Evolutionary conservation across 1,139 yeast species (phyloP).

Genomic region (Debaryomycetaceae sp.): DNA sequence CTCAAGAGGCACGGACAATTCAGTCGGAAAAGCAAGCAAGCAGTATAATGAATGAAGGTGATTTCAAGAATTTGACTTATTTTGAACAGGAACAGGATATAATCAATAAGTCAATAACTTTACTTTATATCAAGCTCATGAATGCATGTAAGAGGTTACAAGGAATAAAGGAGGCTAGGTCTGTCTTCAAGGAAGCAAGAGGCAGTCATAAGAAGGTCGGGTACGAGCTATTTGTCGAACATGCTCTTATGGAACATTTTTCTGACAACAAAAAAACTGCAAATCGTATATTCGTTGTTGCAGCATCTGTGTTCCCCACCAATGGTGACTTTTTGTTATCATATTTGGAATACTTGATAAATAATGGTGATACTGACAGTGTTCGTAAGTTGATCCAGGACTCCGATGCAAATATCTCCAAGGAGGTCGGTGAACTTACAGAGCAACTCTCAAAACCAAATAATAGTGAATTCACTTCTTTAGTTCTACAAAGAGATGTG

Average conservation of each 20-base stretch:
- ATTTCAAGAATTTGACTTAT: slow-evolving; percentile 22
- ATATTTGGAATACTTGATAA: slow-evolving; percentile 71
- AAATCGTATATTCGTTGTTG: slow-evolving; percentile 74
- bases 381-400: slow-evolving; percentile 36
- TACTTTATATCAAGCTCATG: slow-evolving; percentile 56
- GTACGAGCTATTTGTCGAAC: slow-evolving; percentile 74
- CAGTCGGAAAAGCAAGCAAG: slow-evolving; percentile 7
- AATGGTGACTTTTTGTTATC: slow-evolving; percentile 63
- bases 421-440: slow-evolving; percentile 26
- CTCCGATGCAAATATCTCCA: slow-evolving; percentile 36
- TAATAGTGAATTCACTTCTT: not conserved
- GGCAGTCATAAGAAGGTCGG: slow-evolving; percentile 53
- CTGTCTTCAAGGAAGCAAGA: slow-evolving; percentile 57
- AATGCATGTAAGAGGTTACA: slow-evolving; percentile 57
- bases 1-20: slow-evolving; percentile 2
- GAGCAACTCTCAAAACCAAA: slow-evolving; percentile 3
- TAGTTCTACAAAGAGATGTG: slow-evolving; percentile 10
- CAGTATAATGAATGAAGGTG: slow-evolving; percentile 11
- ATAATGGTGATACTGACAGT: slow-evolving; percentile 72
- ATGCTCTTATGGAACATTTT: slow-evolving; percentile 79
- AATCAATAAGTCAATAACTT: slow-evolving; percentile 39
- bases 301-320: slow-evolving; percentile 56
- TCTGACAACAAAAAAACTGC: slow-evolving; percentile 67
- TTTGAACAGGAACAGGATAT: slow-evolving; percentile 17
- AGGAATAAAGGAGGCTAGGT: slow-evolving; percentile 72